phyloP scores from a whole-genome alignment of 202 grass and related monocot species.

The Saccharum hybrid region DNA sequence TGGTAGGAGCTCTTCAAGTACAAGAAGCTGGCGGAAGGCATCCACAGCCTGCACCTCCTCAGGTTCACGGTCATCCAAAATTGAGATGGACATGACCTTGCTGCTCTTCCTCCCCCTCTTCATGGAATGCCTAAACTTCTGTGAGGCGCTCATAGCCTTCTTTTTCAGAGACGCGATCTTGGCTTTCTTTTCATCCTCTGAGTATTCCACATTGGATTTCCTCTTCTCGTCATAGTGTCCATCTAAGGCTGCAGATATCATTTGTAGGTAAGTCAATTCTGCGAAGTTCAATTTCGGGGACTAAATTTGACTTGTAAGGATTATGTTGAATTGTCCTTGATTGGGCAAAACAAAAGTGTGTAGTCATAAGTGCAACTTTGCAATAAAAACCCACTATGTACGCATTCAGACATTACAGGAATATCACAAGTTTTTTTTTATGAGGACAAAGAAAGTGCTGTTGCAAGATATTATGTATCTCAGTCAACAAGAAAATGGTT shows the following conservation, averaged over 20 bases:
- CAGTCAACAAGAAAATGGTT: background rate
- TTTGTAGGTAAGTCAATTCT: conserved; percentile 9
- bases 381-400: background rate
- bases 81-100: conserved; percentile 96
- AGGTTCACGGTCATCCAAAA: conserved; percentile 76
- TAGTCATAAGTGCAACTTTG: background rate
- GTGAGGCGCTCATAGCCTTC: conserved; percentile 72
- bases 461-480: background rate
- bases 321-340: background rate
- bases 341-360: background rate
- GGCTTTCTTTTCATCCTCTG: conserved; percentile 81
- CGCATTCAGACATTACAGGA: background rate
- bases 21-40: conserved; percentile 91
- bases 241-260: conserved; percentile 43
- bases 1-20: conserved; percentile 88
- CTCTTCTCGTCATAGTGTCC: conserved; percentile 66
- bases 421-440: background rate
- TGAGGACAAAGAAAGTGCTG: background rate
- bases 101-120: conserved; percentile 81
- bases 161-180: conserved; percentile 70
- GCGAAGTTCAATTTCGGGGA: background rate
- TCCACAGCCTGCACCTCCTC: conserved; percentile 89
- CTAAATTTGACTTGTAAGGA: conserved; percentile 7
- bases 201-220: conserved; percentile 75
- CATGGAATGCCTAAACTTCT: conserved; percentile 89